Evolutionary conservation across 2,329 filamentous ascomycete genomes (phyloP), one percentile per base, ranked within the genome.

Genomic region (Colletotrichum aenigma): DNA sequence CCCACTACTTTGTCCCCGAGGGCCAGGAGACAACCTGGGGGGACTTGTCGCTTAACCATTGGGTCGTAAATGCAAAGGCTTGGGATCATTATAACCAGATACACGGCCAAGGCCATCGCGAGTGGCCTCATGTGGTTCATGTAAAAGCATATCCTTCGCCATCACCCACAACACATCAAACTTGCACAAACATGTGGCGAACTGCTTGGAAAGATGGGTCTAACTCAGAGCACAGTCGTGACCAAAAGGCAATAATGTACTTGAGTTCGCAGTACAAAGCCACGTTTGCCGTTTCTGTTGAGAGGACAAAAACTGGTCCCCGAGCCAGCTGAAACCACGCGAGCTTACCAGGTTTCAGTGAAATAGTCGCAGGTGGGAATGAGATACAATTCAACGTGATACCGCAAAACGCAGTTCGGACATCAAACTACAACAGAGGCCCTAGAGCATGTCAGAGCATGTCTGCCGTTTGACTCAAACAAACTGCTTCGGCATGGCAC

Each of bases 201-300:
- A 58, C 55, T 0, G 55, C 55, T 58, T 58, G 55, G 55, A 26
- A 26, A 1, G 4, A 58, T 10, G 18, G 9, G 3, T 12, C 2
- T n/a, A 2, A 43, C 38, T 0, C 38, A 1, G 38, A 48, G 38
- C 2, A 6, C 3, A 43, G 2, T 3, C 2, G 0, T 12, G 38
- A 48, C 38, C 5, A 48, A 10, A 48, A 48, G 38, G 38, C 38
- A 18, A 4, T 28, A 1, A 6, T 6, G 21, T 58, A 9, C 55
- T 26, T 58, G 0, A 3, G 6, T 6, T 58, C 55, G 9, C 55
- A 26, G 4, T 0, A 58, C 55, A 28, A 58, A 58, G 24, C 55
- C n/a, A 10, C 55, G 1, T 58, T 28, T 18, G 55, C 36, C 3
- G 6, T 34, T 4, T 34, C 32, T 15, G 15, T 34, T 13, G 32